Conservation (phyloP, 2,329 filamentous ascomycete genomes). For the Colletotrichum sp. region DNA sequence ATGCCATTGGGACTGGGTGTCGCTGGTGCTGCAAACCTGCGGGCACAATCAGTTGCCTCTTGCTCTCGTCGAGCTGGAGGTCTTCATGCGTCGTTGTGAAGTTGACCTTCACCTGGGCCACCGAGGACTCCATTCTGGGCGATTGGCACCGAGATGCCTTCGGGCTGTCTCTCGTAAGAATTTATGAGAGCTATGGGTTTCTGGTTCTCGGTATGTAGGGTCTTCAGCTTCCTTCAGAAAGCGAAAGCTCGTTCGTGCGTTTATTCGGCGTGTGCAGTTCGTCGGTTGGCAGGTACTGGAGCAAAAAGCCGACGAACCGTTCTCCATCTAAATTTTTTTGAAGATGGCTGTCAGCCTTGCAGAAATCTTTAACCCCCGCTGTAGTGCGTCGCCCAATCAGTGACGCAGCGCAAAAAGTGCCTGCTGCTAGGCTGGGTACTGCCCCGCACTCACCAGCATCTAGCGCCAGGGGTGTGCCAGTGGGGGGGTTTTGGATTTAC, state of each 20-base stretch:
- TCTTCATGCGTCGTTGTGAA: constrained; percentile 70
- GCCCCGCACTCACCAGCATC: constrained; percentile 2
- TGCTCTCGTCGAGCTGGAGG: constrained; percentile 66
- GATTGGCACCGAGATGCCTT: background rate
- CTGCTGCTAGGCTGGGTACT: background rate
- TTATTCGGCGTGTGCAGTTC: background rate
- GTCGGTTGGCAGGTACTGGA: background rate
- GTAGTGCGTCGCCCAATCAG: background rate
- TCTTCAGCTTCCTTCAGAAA: background rate
- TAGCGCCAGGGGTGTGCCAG: background rate
- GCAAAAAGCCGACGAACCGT: background rate
- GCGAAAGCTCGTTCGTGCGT: background rate
- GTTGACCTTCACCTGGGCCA: constrained; percentile 68
- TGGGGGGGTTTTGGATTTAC: background rate
- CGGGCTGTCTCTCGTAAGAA: background rate
- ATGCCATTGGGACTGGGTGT: background rate
- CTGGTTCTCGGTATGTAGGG: too few species aligned
- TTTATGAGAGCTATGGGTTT: background rate
- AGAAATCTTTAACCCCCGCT: constrained; percentile 18
- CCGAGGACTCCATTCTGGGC: constrained; percentile 41
- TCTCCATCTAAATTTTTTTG: constrained; percentile 20
- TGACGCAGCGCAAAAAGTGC: constrained; percentile 11
- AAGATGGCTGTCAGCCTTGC: constrained; percentile 22
- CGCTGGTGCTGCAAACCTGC: constrained; percentile 47
- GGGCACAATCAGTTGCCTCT: constrained; percentile 66